Base-by-base conservation (phyloP, 2,329 filamentous ascomycete species). In the Helotiales sp. region DNA sequence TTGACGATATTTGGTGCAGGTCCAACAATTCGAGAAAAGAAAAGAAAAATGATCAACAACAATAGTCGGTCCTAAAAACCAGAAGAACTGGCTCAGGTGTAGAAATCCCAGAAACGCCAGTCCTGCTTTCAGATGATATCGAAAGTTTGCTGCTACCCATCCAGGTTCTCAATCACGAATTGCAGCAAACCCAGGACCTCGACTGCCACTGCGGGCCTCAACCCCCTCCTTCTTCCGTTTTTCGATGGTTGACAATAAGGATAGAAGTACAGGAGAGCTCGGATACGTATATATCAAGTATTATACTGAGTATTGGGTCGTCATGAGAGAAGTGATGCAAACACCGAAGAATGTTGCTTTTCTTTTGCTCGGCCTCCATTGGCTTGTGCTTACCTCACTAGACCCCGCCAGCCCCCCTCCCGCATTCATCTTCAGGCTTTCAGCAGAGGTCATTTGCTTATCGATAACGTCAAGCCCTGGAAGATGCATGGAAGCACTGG, bases 81-180 rank as follows among this genome's bases (percentile, higher is more conserved):
- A 44, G 19, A 44, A 44, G 22, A 44, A 44, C 12, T 44, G 40
- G 22, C 15, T 44, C 19, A 40, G 15, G 40, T 12, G 19, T 5
- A 8, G 22, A 44, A 44, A 44, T 44, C 10, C 40, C 40, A 15
- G n/a, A n/a, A 44, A 44, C 6, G 22, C n/a, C 1, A 19, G 40
- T 44, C 40, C 40, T 24, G 40, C 40, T 15, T 24, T 27, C 24
- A 52, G 27, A 33, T 57, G 33, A 60, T 53, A 60, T 60, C 54
- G 54, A 34, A 44, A 17, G 19, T 25, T 40, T 25, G 33, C 5
- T 13, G 47, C 10, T 54, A 48, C 4, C 60, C 57, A 60, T 60
- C 58, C 53, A 46, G 57, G 58, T 60, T 40, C 51, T 54, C 54
- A 58, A 31, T 17, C 25, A 30, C 40, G 2, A 25, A 44, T 13